Evolutionary conservation across 2,329 filamentous ascomycete species (phyloP).

Genomic region (Fusarium piperis): DNA sequence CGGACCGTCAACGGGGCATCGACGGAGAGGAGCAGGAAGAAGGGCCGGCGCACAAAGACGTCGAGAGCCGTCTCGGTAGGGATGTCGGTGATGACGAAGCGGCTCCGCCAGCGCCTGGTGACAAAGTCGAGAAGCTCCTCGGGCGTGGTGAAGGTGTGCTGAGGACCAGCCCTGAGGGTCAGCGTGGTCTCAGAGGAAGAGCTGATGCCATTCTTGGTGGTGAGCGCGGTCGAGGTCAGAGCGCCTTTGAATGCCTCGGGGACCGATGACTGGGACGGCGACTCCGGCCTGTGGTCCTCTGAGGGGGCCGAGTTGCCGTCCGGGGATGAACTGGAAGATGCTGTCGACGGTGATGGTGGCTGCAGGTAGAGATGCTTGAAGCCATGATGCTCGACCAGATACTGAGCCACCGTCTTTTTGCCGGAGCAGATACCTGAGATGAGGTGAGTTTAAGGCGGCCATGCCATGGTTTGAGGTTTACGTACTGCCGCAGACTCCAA

Average conservation of each 20-base stretch:
- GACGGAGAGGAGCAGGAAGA: conserved; percentile 91
- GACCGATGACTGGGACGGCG: conserved; percentile 13
- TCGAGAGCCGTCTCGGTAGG: conserved; percentile 78
- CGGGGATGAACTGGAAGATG: conserved; percentile 8
- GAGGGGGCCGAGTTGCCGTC: conserved; percentile 16
- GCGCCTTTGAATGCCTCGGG: conserved; percentile 37
- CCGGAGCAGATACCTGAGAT: conserved; percentile 86
- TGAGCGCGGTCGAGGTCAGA: conserved; percentile 41
- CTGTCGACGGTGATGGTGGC: conserved; percentile 9
- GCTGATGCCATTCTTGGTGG: conserved; percentile 39
- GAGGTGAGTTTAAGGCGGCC: conserved; percentile 17
- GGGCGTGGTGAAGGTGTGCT: conserved; percentile 66
- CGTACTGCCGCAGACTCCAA: conserved; percentile 79
- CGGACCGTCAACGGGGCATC: conserved; percentile 88
- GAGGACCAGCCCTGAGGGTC: conserved; percentile 36
- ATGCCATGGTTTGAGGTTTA: background rate
- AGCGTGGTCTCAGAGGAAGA: conserved; percentile 40
- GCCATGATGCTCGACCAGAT: conserved; percentile 83
- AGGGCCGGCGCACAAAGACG: conserved; percentile 80
- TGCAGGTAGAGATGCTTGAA: conserved; percentile 78
- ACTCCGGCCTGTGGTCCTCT: conserved; percentile 12
- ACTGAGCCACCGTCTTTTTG: conserved; percentile 89
- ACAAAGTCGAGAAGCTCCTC: conserved; percentile 83
- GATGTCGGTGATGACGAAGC: conserved; percentile 89
- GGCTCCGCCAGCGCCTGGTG: conserved; percentile 82